A percentile compares a stretch with the other conserved stretches of the same genome.
phyloP scores from a whole-genome alignment of 2,329 filamentous ascomycete genomes.

The Teratosphaeria nubilosa region DNA sequence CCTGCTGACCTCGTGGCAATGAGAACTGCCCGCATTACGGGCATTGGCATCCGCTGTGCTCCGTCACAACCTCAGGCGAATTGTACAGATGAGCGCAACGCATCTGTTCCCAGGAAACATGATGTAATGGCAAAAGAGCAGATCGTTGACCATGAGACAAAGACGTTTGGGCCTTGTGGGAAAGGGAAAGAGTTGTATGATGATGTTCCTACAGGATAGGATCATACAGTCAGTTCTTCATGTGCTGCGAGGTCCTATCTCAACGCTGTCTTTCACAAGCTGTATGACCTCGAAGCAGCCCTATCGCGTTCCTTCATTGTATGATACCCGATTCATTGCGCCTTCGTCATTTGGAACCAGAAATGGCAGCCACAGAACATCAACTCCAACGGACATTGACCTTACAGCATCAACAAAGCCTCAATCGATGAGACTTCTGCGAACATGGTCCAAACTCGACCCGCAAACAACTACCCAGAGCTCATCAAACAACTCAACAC shows the following conservation, averaged over 20 bases:
- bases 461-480: neutral
- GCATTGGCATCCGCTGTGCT: neutral
- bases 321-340: neutral
- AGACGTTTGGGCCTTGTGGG: no score
- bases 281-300: neutral
- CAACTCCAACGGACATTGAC: neutral
- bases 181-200: no score
- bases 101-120: no score
- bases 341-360: neutral
- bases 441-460: neutral
- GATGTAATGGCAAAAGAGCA: no score
- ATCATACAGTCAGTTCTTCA: no score
- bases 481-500: neutral
- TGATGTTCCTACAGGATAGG: no score
- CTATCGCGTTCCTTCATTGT: neutral
- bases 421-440: neutral
- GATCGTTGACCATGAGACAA: no score
- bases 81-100: no score
- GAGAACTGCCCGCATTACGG: neutral
- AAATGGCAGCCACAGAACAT: neutral
- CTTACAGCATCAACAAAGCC: neutral
- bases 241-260: no score
- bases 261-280: neutral
- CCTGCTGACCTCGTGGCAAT: neutral
- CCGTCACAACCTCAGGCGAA: no score